These are phyloP conservation scores for Colletotrichum sp. DNA, from an alignment of 2,329 filamentous ascomycete species.

Conservation along the genomic window DNA sequence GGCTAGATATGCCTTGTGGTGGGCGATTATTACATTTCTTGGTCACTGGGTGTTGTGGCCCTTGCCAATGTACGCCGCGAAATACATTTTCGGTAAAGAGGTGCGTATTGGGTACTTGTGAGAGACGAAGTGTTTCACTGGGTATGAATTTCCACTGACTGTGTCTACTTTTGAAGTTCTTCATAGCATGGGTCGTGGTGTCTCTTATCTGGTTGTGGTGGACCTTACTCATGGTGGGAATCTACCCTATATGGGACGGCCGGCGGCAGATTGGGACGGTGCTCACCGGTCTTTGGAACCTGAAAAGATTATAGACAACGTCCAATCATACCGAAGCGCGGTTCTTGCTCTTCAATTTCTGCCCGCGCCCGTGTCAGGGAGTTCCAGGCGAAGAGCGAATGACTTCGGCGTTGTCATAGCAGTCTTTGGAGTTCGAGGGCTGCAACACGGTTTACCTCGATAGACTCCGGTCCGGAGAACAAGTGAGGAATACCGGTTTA, in stretches of 20 bases:
- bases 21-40: constrained; percentile 54
- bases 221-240: constrained; percentile 52
- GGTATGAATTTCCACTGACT: neutral
- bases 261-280: constrained; percentile 33
- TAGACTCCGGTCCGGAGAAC: neutral
- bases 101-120: neutral
- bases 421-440: neutral
- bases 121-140: neutral
- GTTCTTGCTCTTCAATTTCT: neutral
- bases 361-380: neutral
- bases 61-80: constrained; percentile 57
- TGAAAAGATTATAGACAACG: neutral
- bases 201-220: constrained; percentile 59
- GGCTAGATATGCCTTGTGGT: constrained; percentile 48
- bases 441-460: neutral
- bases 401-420: neutral
- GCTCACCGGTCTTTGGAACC: neutral
- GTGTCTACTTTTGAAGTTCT: constrained; percentile 43
- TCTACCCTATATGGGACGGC: constrained; percentile 56
- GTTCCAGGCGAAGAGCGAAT: neutral
- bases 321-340: neutral
- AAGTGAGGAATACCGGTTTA: neutral
- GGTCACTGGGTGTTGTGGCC: constrained; percentile 62
- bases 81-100: constrained; percentile 47
- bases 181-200: constrained; percentile 53